A percentile compares a stretch with the other conserved stretches of the same genome.
These are phyloP conservation scores for Cyberlindnera mrakii DNA, from an alignment of 805 yeast genomes.

Conservation along the genomic window DNA sequence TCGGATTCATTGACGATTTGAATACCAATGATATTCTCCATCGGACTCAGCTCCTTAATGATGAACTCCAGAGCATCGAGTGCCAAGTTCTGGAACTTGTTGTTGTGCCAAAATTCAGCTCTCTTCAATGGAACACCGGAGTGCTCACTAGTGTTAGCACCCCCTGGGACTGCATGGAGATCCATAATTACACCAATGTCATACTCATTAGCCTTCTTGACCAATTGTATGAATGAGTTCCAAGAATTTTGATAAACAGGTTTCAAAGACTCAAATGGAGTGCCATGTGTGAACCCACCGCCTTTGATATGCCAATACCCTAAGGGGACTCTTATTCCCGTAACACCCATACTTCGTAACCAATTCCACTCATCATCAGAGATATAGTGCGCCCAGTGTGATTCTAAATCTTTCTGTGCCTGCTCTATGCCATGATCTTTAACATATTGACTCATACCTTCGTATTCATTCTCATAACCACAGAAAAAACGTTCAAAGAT, in stretches of 20 bases:
- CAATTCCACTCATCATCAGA: conserved; percentile 75
- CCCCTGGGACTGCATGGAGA: conserved; percentile 86
- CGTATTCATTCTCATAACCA: conserved; percentile 62
- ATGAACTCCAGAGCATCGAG: conserved; percentile 50
- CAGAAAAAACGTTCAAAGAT: conserved; percentile 61
- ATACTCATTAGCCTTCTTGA: conserved; percentile 53
- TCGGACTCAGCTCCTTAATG: conserved; percentile 48
- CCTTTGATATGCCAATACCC: conserved; percentile 87
- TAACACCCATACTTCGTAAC: conserved; percentile 62
- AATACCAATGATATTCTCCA: conserved; percentile 72
- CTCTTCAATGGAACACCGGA: conserved; percentile 60
- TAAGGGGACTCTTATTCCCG: conserved; percentile 77
- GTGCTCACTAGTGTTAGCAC: conserved; percentile 84
- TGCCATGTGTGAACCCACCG: conserved; percentile 48
- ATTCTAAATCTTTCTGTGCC: conserved; percentile 46
- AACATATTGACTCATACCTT: conserved; percentile 52
- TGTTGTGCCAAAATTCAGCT: conserved; percentile 60
- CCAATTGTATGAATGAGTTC: conserved; percentile 49
- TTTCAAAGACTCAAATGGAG: conserved; percentile 53
- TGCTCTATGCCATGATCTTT: conserved; percentile 45
- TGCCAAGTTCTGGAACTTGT: conserved; percentile 37
- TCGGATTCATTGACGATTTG: conserved; percentile 85
- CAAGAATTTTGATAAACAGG: conserved; percentile 70
- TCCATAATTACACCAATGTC: conserved; percentile 77
- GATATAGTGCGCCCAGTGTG: conserved; percentile 63